Evolutionary conservation across 805 yeast genomes (phyloP), one percentile per base, ranked within the genome.

Genomic region (Myxozyma geophila): DNA sequence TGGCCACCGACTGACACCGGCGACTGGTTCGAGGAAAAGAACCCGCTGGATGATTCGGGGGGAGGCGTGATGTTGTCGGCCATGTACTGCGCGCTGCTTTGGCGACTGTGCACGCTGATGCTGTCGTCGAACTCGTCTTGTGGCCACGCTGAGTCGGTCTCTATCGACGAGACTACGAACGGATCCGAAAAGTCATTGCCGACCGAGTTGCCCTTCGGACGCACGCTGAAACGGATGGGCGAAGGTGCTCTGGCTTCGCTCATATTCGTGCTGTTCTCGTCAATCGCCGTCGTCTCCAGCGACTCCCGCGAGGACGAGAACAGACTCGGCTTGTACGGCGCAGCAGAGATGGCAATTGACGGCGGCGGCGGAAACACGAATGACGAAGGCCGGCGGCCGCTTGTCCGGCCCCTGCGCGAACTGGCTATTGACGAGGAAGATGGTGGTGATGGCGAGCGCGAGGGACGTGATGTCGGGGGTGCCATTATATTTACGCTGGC

Each of bases 261-360:
- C 40, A 57, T 40, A 2, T 6, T 21, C 8, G 66, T 62, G 43
- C 66, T 61, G 50, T 63, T 63, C 40, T 63, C 67, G 56, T 63
- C 67, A 17, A 63, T 63, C 15, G 64, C 58, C 1, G 67, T 63
- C 12, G 59, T 67, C 35, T 63, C 67, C 9, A 63, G 43, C n/a
- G 61, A 58, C 51, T 63, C 67, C 19, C 61, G 36, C 15, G 67
- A 63, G 13, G 59, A 55, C 28, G 43, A 51, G 52, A 50, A 60
- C 28, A 55, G 35, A 39, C 44, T 60, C n/a, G 60, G 49, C 15
- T 53, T 59, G 35, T 63, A 63, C 7, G 64, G 67, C 12, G 63
- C 51, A 17, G 59, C 57, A 10, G 60, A 51, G n/a, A 40, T 35
- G 15, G 55, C 47, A 19, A 39, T 47, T 19, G 63, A 21, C 4